Base-by-base conservation (phyloP, 2,329 filamentous ascomycete genomes). In the Colletotrichum sp. region DNA sequence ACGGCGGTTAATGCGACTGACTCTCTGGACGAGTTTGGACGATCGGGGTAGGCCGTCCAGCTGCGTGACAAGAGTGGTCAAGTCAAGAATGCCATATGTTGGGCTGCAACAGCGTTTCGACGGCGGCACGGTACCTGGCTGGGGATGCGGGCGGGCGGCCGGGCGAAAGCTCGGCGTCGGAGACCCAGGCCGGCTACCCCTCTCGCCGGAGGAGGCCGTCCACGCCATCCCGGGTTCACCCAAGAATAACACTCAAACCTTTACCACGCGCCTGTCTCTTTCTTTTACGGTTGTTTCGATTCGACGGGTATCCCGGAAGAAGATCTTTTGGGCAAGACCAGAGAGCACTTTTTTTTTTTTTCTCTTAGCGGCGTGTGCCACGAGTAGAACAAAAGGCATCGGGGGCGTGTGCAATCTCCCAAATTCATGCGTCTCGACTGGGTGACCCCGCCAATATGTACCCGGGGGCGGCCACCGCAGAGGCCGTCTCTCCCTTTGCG, bases 391-490 rank as follows among this genome's bases (percentile, higher is more conserved):
- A 28, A 68, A 59, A 21, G 67, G 34, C 59, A 36, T 24, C 21
- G 49, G 68, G 62, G 68, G 62, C 69, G 63, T 75, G 72, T 68
- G 57, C 30, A 76, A 76, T 76, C 28, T 76, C 75, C 75, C 67
- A 66, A 63, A 75, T 71, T 76, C 71, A 76, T 76, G 75, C 75
- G 49, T 62, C 75, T 75, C 62, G 71, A 67, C 73, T 8, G 73
- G 73, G 64, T 73, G 64, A 39, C 73, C 70, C 73, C 70, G 73
- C 64, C 70, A 49, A 57, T 65, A 49, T 72, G 39, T 72, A 67
- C 28, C 63, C 39, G 39, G 30, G 36, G 34, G 9, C 59, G 24
- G 52, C 18, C 21, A 24, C 63, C 44, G 57, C 55, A 73, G 36
- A 68, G 57, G 39, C 26, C 28, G 21, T 39, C 32, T 32, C 55